Base-by-base conservation (phyloP, 306 rosid species). In the Neltuma alba region DNA sequence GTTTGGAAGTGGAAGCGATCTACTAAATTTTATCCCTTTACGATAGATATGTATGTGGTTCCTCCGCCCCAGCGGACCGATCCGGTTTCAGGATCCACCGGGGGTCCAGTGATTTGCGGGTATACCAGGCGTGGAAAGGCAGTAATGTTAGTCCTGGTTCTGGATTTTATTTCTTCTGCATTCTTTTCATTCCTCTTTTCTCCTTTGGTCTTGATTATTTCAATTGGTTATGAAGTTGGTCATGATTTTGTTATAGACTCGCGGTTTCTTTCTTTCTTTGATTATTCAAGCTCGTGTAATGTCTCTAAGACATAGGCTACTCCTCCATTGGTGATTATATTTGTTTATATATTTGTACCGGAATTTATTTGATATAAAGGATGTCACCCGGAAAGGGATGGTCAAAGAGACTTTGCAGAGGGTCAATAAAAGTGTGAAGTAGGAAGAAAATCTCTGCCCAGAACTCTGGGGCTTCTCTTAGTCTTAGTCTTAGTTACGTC, bases 41-140 rank as follows among this genome's bases (percentile, higher is more conserved):
- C 75, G 68, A 74, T 63, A 92, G 76, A 76, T 69, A 95, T 95
- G 99, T 91, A 92, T 81, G 99, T 95, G 83, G 97, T 91, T 44
- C 97, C 97, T 81, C 98, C 98, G 20, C 97, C 99, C 9, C 95
- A 87, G 83, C 92, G 91, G 66, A 84, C 97, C 78, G 97, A 92
- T 92, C 90, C 79, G 88, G 92, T 70, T 54, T 81, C 94, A 75
- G 93, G 93, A 94, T 89, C 97, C 79, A 66, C 82, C 28, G 75
- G 64, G 85, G 80, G 54, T 41, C 86, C 84, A 75, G 71, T 66
- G 98, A 93, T 88, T 87, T 87, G 42, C 92, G 86, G 82, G 97
- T 91, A 65, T 95, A 86, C 76, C 94, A 95, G 80, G 84, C 87
- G 11, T 95, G 99, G 99, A 93, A 91, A 81, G 99, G 98, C 63